phyloP scores from a whole-genome alignment of 768 basidiomycete species.

The Mycena maculata region DNA sequence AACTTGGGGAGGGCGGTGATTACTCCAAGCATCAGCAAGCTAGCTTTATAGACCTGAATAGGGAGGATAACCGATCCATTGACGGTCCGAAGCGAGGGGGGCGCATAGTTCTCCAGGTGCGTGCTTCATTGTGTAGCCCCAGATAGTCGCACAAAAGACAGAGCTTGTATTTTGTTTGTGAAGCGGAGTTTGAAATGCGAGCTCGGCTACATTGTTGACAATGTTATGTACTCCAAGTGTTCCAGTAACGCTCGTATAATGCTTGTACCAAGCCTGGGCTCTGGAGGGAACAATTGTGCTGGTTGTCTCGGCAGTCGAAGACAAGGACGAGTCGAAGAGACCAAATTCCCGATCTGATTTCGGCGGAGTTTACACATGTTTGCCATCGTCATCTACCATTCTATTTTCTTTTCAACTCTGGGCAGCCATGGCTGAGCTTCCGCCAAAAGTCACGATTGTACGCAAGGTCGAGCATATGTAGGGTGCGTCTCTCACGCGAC shows the following conservation, averaged over 20 bases:
- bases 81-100: slow-evolving; percentile 10
- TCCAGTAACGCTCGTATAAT: background rate
- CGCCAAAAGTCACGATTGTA: slow-evolving; percentile 16
- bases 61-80: slow-evolving; percentile 22
- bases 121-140: slow-evolving; percentile 17
- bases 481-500: background rate
- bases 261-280: background rate
- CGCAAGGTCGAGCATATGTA: background rate
- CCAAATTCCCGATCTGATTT: background rate
- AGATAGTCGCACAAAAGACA: slow-evolving; percentile 18
- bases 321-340: background rate
- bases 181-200: slow-evolving; percentile 28
- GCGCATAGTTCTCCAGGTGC: slow-evolving; percentile 15
- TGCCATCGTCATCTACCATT: background rate
- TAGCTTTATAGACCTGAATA: slow-evolving; percentile 31
- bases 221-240: background rate
- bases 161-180: slow-evolving; percentile 9
- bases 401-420: background rate
- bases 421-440: slow-evolving; percentile 2
- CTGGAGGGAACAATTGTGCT: background rate
- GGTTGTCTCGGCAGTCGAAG: background rate
- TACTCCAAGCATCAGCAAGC: background rate
- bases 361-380: background rate
- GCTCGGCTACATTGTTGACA: slow-evolving; percentile 22
- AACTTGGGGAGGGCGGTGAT: slow-evolving; percentile 17